Evolutionary conservation across 2,329 filamentous ascomycete species (phyloP).

Genomic region (Arthrobotrys megalospora): DNA sequence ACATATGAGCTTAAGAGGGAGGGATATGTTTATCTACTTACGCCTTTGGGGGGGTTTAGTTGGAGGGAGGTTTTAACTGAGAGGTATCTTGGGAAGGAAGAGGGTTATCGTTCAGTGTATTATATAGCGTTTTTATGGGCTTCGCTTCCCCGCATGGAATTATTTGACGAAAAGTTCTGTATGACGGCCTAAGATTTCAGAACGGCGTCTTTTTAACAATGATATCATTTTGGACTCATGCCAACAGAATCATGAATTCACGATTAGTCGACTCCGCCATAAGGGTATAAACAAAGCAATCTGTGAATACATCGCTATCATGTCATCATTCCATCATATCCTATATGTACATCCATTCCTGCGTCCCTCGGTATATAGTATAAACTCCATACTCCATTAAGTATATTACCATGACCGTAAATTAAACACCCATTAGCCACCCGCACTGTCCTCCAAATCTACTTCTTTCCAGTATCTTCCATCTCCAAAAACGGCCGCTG

Average conservation of each 20-base stretch:
- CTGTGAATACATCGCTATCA: background rate
- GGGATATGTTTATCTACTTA: background rate
- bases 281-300: background rate
- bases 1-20: background rate
- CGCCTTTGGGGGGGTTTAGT: background rate
- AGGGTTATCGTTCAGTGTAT: slow-evolving; percentile 13
- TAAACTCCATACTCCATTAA: slow-evolving; percentile 28
- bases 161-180: slow-evolving; percentile 20
- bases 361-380: background rate
- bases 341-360: background rate
- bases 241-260: no score
- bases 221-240: background rate
- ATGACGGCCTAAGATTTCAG: background rate
- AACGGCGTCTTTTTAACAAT: background rate
- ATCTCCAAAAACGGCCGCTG: slow-evolving; percentile 43
- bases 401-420: background rate
- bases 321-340: background rate
- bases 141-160: slow-evolving; percentile 1
- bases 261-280: no score
- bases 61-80: background rate
- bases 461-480: slow-evolving; percentile 36
- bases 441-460: background rate
- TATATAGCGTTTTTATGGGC: slow-evolving; percentile 27
- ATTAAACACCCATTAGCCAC: no score
- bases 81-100: background rate